Conservation (phyloP, 179 eudicot species). For the Actinidia arguta region DNA sequence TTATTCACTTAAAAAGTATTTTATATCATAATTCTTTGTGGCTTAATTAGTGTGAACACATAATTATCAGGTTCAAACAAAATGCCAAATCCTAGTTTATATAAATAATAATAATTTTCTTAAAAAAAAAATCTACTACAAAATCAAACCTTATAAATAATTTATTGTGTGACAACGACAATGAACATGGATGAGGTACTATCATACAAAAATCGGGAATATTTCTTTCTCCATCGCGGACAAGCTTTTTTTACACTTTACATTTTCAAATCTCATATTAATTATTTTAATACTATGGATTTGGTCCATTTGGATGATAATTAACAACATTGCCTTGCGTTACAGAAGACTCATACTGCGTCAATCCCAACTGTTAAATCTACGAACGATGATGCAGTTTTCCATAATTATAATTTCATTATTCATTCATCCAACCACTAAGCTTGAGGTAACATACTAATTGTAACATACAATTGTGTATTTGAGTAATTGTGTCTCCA, state of each 20-base stretch:
- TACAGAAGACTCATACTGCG: background rate
- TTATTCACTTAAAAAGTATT: no score
- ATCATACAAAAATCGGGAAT: background rate
- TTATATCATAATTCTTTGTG: background rate
- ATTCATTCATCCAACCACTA: no score
- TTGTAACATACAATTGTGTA: no score
- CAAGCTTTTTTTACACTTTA: conserved; percentile 21
- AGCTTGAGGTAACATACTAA: no score
- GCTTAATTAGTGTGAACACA: background rate
- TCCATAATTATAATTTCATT: no score
- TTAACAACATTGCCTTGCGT: background rate
- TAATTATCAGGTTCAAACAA: background rate
- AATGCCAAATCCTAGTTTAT: background rate
- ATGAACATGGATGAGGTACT: conserved; percentile 29
- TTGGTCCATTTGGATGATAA: conserved; percentile 3
- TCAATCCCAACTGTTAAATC: background rate
- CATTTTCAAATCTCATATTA: background rate
- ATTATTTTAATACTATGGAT: background rate
- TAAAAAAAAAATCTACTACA: background rate
- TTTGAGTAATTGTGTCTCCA: no score
- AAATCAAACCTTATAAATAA: background rate
- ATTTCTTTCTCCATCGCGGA: conserved; percentile 21
- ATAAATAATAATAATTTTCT: background rate
- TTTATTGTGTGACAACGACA: conserved; percentile 18
- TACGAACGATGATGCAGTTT: background rate